Base-by-base conservation (phyloP, 805 yeast species). In the Barnettozyma pratensis region DNA sequence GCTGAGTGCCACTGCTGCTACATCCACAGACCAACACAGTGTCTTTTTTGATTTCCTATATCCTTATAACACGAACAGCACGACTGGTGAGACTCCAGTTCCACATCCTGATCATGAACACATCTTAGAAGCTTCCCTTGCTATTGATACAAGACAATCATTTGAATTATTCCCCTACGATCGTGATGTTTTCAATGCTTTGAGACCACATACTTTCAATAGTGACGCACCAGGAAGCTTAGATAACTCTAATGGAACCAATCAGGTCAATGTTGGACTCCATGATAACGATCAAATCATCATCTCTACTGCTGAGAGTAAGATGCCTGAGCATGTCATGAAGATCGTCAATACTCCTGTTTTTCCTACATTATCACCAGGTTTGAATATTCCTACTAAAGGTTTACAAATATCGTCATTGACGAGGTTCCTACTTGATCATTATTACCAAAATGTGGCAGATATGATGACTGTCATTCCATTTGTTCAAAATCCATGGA, bases 401-500 rank as follows among this genome's bases (percentile, higher is more conserved):
- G 85, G 89, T 0, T 60, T 85, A 39, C 76, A 75, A 50, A 80
- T 84, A 3, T 80, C 79, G 54, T 87, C 95, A 1, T 70, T 87
- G 56, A 79, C 95, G 0, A 66, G 94, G 41, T 86, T 82, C 60
- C 67, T 89, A 38, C 68, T 89, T 42, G 81, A 82, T 52, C 81
- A 89, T 60, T 89, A 87, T 62, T 74, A 79, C 14, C 79, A 83
- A 14, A 80, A 82, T 54, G 94, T 89, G 1, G 92, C 92, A 0
- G 94, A 87, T 61, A 66, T 80, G 46, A 83, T 85, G 89, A 79
- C 88, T 0, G 89, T 83, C 4, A 77, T 83, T 26, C 79, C 82
- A 1, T 72, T 81, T 44, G 79, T 86, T 0, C 85, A 83, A 52
- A 89, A 87, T 61, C 96, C 96, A 0, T 89, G 96, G 96, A 85